Evolutionary conservation across 768 basidiomycete genomes (phyloP), one percentile per base, ranked within the genome.

Genomic region (Sporobolomyces roseus): DNA sequence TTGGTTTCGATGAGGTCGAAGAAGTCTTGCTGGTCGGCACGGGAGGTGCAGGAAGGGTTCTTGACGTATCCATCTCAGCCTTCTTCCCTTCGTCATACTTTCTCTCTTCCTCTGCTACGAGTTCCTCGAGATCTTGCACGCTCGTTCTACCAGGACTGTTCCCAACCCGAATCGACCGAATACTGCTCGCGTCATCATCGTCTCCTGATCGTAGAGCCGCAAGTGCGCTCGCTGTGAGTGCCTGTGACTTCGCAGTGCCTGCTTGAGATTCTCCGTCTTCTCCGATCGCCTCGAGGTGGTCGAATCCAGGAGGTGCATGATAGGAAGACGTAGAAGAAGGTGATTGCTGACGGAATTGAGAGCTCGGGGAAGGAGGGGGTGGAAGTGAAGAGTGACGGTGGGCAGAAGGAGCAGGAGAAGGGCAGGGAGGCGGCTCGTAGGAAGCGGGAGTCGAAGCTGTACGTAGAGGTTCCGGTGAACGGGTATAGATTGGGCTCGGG

Each of bases 261-360:
- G 76, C 76, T 38, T 75, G 76, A 19, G 61, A 65, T 61, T 76
- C 76, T 10, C 76, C 76, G 49, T 76, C 76, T 60, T 76, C 76
- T 25, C 74, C 76, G 13, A 76, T 76, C 23, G 76, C 75, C 32
- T 74, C 73, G 51, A 76, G 69, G 9, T 35, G 51, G 30, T 19
- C 27, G 7, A 8, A 1, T 21, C 49, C 58, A 21, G n/a, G 29
- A 21, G 5, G 45, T 35, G 38, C 46, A 30, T 10, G 43, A 23
- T 19, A 27, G n/a, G 38, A 27, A 25, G 35, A 35, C 23, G 35
- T 7, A 0, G 33, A 30, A 36, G 19, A 29, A 35, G 27, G 43
- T 6, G 66, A 30, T 35, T 50, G 19, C 9, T 38, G n/a, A 30
- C 36, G 46, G 55, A 38, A 52, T n/a, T 48, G 48, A 7, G 69